Percentiles rank a stretch among this genome's conserved stretches.
Evolutionary conservation across 2,329 filamentous ascomycete genomes (phyloP).

Genomic region (Graphilbum fragrans): DNA sequence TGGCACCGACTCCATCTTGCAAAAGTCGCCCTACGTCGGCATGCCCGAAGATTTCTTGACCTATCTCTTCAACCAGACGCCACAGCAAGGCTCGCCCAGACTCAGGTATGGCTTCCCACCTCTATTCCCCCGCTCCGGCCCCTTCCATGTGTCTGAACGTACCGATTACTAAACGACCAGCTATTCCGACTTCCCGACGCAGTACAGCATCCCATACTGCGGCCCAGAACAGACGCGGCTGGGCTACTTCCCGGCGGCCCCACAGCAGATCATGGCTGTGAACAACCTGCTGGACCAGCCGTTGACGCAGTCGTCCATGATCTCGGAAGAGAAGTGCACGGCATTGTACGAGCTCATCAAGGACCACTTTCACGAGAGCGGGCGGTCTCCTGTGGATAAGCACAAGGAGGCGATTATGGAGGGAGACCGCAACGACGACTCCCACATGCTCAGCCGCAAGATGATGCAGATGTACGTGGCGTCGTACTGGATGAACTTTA

Average conservation of each 20-base stretch:
- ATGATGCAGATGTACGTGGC: slow-evolving; percentile 95
- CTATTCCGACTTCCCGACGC: slow-evolving; percentile 38
- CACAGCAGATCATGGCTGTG: slow-evolving; percentile 79
- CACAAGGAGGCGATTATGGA: slow-evolving; percentile 67
- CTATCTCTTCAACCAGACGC: slow-evolving; percentile 57
- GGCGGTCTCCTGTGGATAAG: slow-evolving; percentile 60
- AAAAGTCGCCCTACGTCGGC: slow-evolving; percentile 71
- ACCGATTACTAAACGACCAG: slow-evolving; percentile 17
- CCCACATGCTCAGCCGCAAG: slow-evolving; percentile 63
- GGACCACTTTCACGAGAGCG: slow-evolving; percentile 68
- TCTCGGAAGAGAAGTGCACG: slow-evolving; percentile 80
- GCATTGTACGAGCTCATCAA: slow-evolving; percentile 74
- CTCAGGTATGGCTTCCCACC: slow-evolving; percentile 25
- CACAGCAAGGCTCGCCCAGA: neutral
- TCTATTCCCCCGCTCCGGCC: neutral
- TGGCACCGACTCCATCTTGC: slow-evolving; percentile 63
- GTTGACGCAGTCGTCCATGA: slow-evolving; percentile 56
- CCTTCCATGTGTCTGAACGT: neutral
- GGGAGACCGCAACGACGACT: slow-evolving; percentile 57
- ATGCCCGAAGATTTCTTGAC: slow-evolving; percentile 81
- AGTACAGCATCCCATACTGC: slow-evolving; percentile 37
- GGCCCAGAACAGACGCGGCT: slow-evolving; percentile 32
- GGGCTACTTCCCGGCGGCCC: slow-evolving; percentile 45
- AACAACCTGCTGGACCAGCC: slow-evolving; percentile 74
- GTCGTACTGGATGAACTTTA: slow-evolving; percentile 92